Evolutionary conservation across 1,139 yeast genomes (phyloP).

Genomic region (Saccharomyces hybrid): DNA sequence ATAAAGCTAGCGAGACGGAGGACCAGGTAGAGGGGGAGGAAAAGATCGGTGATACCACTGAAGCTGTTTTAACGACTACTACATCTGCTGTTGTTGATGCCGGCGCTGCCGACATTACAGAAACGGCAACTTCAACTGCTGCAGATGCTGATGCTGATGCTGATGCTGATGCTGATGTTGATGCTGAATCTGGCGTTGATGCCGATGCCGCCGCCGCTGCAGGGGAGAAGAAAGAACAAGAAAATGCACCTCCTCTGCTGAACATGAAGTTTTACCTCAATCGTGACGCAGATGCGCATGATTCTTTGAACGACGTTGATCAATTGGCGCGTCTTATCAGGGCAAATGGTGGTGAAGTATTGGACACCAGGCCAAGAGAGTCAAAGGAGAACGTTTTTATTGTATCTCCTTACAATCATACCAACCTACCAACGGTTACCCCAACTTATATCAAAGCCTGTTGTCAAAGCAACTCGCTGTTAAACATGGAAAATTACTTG

Average conservation of each 20-base stretch:
- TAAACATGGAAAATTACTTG: slow-evolving; percentile 20
- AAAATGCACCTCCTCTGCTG: background rate
- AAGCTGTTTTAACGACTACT: background rate
- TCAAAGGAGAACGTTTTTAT: slow-evolving; percentile 12
- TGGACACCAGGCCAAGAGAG: background rate
- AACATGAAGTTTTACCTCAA: slow-evolving; percentile 23
- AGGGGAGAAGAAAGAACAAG: background rate
- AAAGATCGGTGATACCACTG: slow-evolving; percentile 4
- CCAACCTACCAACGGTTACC: slow-evolving; percentile 25
- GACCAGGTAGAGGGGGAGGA: slow-evolving; percentile 3
- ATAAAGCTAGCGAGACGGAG: background rate
- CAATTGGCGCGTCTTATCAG: slow-evolving; percentile 9
- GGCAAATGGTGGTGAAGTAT: slow-evolving; percentile 12
- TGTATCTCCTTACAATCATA: slow-evolving; percentile 28
- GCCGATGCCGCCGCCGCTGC: background rate
- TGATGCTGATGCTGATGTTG: background rate
- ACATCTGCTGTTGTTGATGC: background rate
- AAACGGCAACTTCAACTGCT: background rate
- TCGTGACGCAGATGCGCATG: slow-evolving; percentile 18
- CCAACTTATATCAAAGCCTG: slow-evolving; percentile 27
- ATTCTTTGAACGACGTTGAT: slow-evolving; percentile 11
- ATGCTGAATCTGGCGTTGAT: too few species aligned
- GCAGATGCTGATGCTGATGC: background rate
- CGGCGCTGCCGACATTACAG: background rate
- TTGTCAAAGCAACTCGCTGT: slow-evolving; percentile 16